Base-by-base conservation (phyloP, 495 filamentous ascomycete genomes). In the Xylaria venustula region DNA sequence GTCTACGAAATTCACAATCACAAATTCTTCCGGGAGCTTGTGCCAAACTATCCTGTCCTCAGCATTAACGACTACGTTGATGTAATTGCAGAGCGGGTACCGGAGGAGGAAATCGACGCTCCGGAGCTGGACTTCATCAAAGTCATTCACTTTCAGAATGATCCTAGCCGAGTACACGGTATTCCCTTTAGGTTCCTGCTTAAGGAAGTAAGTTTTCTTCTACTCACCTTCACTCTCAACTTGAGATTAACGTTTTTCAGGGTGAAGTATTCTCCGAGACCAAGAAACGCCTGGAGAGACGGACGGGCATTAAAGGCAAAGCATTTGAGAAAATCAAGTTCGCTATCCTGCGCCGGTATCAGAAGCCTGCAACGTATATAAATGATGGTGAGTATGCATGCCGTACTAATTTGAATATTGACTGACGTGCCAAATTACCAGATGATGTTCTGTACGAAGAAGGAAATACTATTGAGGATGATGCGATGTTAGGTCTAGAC, bases 311-410 rank as follows among this genome's bases (percentile, higher is more conserved):
- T 72, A 98, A 97, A 77, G 94, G 94, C 63, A 98, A 98, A 79
- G 91, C 90, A 57, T 94, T 98, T 63, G 94, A 99, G 74, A 99
- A 97, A 81, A 92, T 98, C 72, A 97, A 93, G 75, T 97, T 99
- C 78, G 90, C 92, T 5, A 75, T 97, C 45, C 81, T 97, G 7
- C 84, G 85, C 61, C 83, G 89, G 54, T 95, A 88, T 73, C 85
- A 88, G 19, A 89, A 83, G 66, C 88, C 93, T 4, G 79, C 84
- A 55, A 36, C 42, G 1, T 97, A 96, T 78, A 78, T 99, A 56
- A 84, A 84, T 62, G 94, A 98, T 78, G 92, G 94, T 96, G 78
- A 82, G 86, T 71, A 26, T 52, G 42, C 52, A 40, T 46, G 17
- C 41, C 26, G 6, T 14, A 34, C 14, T 19, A 3, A n/a, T n/a